Conservation (phyloP, 192 early-diverging fungal species). For the Funneliformis mosseae region DNA sequence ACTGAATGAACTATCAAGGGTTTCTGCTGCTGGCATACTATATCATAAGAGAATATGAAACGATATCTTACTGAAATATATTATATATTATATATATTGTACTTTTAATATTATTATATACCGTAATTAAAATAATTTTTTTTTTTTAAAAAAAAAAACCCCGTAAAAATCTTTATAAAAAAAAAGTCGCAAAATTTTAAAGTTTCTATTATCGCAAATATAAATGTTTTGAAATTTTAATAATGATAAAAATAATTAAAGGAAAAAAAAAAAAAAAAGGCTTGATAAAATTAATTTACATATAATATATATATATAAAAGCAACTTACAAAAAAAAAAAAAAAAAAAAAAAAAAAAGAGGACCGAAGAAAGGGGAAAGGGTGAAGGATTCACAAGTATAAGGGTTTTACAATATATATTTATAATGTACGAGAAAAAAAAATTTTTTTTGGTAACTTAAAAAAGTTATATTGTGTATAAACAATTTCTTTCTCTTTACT, state of each 20-base stretch:
- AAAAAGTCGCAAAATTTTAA: no score
- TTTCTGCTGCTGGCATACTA: conserved; percentile 13
- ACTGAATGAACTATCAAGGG: background rate
- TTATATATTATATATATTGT: background rate
- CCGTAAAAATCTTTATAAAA: background rate
- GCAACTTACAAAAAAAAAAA: background rate
- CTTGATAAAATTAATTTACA: background rate
- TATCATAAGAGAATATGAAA: background rate
- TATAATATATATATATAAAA: background rate
- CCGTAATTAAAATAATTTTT: no score
- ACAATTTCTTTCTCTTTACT: background rate
- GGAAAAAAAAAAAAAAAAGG: background rate
- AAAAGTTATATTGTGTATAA: background rate
- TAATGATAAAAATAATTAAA: no score
- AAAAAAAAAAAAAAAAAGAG: background rate
- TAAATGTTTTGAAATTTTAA: no score
- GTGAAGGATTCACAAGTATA: background rate
- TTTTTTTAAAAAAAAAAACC: background rate
- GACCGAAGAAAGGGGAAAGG: background rate
- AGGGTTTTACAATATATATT: background rate
- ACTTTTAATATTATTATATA: background rate
- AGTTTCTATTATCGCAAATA: no score
- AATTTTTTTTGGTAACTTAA: background rate
- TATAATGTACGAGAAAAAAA: background rate
- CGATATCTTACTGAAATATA: background rate